These are phyloP conservation scores for Coemansia reversa DNA, from an alignment of 192 early-diverging fungal genomes.

Conservation along the genomic window DNA sequence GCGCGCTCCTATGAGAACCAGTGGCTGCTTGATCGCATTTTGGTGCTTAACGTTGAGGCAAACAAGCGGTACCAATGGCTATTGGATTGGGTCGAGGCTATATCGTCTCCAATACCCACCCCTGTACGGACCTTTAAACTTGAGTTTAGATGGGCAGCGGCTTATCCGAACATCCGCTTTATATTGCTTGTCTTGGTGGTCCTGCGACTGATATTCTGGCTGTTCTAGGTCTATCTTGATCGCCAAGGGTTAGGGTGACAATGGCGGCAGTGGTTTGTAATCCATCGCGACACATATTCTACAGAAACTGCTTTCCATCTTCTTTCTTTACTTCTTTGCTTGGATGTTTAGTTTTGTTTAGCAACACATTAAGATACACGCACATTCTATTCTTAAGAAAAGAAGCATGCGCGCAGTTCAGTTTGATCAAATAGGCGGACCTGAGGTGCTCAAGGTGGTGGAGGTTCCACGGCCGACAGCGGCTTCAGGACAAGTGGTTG, in stretches of 20 bases:
- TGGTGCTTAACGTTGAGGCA: conserved; percentile 19
- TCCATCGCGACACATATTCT: neutral
- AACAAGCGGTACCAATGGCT: conserved; percentile 34
- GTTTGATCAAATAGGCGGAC: conserved; percentile 58
- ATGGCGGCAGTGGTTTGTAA: neutral
- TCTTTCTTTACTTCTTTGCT: neutral
- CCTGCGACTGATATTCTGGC: conserved; percentile 13
- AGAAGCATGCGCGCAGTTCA: conserved; percentile 49
- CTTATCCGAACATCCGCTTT: conserved; percentile 41
- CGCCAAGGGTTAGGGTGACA: neutral
- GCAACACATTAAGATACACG: neutral
- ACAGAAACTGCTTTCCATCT: neutral
- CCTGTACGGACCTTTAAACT: conserved; percentile 22
- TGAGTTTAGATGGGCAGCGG: conserved; percentile 45
- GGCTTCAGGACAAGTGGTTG: conserved; percentile 61
- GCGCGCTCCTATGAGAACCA: conserved; percentile 54
- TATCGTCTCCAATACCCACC: conserved; percentile 14
- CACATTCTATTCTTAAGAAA: neutral
- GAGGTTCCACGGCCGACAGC: conserved; percentile 54
- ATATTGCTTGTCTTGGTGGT: conserved; percentile 15
- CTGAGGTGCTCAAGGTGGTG: conserved; percentile 58
- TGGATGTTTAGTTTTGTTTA: no score
- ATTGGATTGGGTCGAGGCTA: conserved; percentile 12
- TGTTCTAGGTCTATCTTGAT: conserved; percentile 8
- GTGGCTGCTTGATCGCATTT: conserved; percentile 37